Percentiles rank a stretch among this genome's conserved stretches.
Evolutionary conservation across 164 flowering plant genomes (phyloP).

Genomic region (Umbilicus rupestris): DNA sequence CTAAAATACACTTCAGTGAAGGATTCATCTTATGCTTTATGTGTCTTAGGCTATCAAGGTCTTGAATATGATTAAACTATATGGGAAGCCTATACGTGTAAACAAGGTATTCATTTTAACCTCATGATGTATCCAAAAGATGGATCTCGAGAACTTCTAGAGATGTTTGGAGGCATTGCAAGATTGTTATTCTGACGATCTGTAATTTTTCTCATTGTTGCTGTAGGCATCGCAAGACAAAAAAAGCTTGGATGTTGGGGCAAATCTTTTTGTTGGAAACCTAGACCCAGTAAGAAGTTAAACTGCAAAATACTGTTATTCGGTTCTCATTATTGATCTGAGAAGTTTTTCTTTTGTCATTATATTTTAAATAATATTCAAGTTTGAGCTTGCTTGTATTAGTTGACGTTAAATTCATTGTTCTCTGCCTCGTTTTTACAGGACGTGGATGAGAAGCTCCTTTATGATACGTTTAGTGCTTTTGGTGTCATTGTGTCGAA

Average conservation of each 20-base stretch:
- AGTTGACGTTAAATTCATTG: background rate
- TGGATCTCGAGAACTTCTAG: background rate
- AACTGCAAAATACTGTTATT: too few species aligned
- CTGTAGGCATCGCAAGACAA: conserved; percentile 95
- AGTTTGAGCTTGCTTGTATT: background rate
- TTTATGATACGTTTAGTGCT: conserved; percentile 92
- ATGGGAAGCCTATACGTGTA: conserved; percentile 95
- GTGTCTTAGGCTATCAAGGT: conserved; percentile 99
- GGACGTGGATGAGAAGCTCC: conserved; percentile 98
- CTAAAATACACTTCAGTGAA: too few species aligned
- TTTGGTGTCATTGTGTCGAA: conserved; percentile 86
- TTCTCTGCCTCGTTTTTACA: conserved; percentile 21
- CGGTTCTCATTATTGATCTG: too few species aligned
- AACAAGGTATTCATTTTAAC: conserved; percentile 57
- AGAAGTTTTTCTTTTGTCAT: too few species aligned
- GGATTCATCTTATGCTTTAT: too few species aligned
- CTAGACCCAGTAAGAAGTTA: conserved; percentile 79
- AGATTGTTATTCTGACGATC: background rate
- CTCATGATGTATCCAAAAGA: background rate
- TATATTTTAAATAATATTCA: too few species aligned
- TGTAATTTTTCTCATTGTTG: conserved; percentile 2
- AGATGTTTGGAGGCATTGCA: background rate
- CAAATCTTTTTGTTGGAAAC: conserved; percentile 95
- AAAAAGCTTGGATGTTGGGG: conserved; percentile 98
- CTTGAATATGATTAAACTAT: conserved; percentile 91